Conservation (phyloP, 1,284 basidiomycete genomes). For the Sporisorium graminicola region DNA sequence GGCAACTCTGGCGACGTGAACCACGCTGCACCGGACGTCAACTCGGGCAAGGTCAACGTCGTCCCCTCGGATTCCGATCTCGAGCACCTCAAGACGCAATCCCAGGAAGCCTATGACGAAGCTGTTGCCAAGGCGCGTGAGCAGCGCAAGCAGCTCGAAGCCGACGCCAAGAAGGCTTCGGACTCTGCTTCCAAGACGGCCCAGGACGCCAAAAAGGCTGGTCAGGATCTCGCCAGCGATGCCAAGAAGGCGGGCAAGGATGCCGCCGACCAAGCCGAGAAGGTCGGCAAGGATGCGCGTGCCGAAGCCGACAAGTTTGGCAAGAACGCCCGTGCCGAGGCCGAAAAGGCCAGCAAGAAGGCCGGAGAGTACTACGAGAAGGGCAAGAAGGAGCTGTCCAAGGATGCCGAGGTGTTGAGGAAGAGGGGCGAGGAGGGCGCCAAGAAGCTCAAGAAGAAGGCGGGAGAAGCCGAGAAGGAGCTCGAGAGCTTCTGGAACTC, state of each 20-base stretch:
- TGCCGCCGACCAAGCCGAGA: constrained; percentile 22
- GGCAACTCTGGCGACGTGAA: constrained; percentile 15
- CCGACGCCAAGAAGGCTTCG: constrained; percentile 35
- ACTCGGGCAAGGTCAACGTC: constrained; percentile 57
- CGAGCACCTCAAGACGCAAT: constrained; percentile 60
- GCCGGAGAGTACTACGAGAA: constrained; percentile 45
- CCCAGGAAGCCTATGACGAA: constrained; percentile 49
- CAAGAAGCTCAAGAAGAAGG: constrained; percentile 50
- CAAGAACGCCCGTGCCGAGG: constrained; percentile 42
- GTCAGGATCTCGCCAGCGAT: constrained; percentile 26
- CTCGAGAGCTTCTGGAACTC: constrained; percentile 54
- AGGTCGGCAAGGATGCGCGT: constrained; percentile 16
- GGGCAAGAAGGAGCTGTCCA: constrained; percentile 49
- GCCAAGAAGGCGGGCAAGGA: constrained; percentile 31
- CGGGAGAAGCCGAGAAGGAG: constrained; percentile 60
- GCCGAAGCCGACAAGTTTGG: constrained; percentile 41
- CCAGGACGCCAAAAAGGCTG: constrained; percentile 27
- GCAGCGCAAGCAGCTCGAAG: constrained; percentile 46
- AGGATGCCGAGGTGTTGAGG: constrained; percentile 42
- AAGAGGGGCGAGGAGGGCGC: constrained; percentile 57
- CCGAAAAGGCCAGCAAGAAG: constrained; percentile 48
- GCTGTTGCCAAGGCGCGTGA: constrained; percentile 43
- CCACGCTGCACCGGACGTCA: constrained; percentile 42
- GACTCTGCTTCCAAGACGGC: constrained; percentile 33
- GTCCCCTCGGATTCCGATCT: constrained; percentile 52